Evolutionary conservation across 139 green algal genomes (phyloP), one percentile per base, ranked within the genome.

Genomic region (Diplosphaera chodatii): DNA sequence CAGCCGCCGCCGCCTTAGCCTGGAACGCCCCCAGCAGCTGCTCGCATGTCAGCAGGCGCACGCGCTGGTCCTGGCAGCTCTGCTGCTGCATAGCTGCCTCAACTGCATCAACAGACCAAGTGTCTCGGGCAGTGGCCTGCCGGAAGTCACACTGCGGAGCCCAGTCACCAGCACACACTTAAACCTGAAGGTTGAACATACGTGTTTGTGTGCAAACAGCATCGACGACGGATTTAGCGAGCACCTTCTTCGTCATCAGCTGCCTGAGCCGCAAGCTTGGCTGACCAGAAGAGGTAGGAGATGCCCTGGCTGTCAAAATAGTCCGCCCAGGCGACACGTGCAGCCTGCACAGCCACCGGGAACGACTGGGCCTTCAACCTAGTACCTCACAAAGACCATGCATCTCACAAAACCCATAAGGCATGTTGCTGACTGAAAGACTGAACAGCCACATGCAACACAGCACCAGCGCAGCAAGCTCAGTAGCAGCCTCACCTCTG

Each of bases 201-300:
- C n/a, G n/a, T n/a, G n/a, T n/a, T n/a, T n/a, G n/a, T n/a, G n/a
- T n/a, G n/a, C n/a, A n/a, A n/a, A n/a, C 25, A 15, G 55, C 22
- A 63, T 28, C 4, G 23, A 16, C 55, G 16, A 28, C 4, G 55
- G 16, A 63, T 63, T 3, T n/a, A n/a, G n/a, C n/a, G n/a, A n/a
- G 4, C 20, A 72, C 55, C 72, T 40, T 33, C 30, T 28, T 70
- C 72, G 25, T 59, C 48, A 25, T 59, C 48, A 25, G 20, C 34
- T 69, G 80, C 80, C n/a, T n/a, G n/a, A n/a, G 76, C 74, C n/a
- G 83, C 88, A 0, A 70, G 55, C 55, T 86, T 82, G 4, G 92
- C 92, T 0, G 83, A 92, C 88, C 88, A 97, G 76, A 97, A 97
- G 0, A 84, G 79, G 72, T 91, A 95, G 22, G 82, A 56, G 18